Evolutionary conservation across 345 rosid genomes (phyloP), one percentile per base, ranked within the genome.

Genomic region (Dimocarpus longan): DNA sequence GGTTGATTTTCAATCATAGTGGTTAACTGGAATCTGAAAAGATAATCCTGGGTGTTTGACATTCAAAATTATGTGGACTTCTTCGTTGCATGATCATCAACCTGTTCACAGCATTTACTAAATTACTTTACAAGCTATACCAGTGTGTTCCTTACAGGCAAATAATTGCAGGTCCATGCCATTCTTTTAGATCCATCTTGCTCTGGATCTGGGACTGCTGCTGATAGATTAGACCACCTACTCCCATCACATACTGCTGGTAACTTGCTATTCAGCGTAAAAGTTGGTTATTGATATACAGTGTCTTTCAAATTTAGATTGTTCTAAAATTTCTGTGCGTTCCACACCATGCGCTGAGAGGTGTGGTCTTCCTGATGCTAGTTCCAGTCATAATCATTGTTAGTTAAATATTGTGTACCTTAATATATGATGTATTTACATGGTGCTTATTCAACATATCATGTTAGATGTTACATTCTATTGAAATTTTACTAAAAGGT

Each of bases 181-280:
- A 93, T 95, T 87, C 93, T 95, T 77, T 83, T 95, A 80, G 98
- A 95, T 82, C 99, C 99, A 68, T 95, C 98, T 71, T 95, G 99
- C 83, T 95, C 98, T 39, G 99, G 98, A 78, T 93, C 99, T 0
- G 98, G 99, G 78, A 95, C 96, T 52, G 73, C 85, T 22, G 85
- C 95, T 43, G 92, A 92, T 78, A 89, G 99, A 78, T 85, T 95
- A 80, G 98, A 95, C 82, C 94, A 95, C 85, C 88, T 95, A 63
- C 96, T 95, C 75, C 99, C 99, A 24, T 92, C 99, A 79, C 85
- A 86, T 83, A 67, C 83, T 43, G 48, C 84, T 44, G 87, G 92
- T 90, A 80, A 74, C 15, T 70, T 70, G 40, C 73, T 21, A 39
- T 52, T 60, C 66, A 9, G 5, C 69, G 7, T 39, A 39, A 40